These are phyloP conservation scores for Casuarina cunninghamiana DNA, from an alignment of 306 rosid species.

Conservation along the genomic window DNA sequence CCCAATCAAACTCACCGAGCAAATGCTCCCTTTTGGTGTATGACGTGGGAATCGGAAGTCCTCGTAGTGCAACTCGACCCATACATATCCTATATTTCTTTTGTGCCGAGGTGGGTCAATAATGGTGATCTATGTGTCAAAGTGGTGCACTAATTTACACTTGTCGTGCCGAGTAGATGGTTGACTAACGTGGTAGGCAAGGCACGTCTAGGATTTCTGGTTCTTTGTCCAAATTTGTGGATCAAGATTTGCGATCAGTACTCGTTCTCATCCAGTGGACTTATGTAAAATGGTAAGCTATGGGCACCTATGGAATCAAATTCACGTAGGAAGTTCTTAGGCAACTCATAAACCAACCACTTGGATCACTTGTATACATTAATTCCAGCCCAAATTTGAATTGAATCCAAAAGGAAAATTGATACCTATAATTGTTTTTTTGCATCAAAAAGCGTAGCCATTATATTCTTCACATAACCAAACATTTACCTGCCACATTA, in stretches of 20 bases:
- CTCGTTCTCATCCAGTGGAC: not conserved
- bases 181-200: conserved; percentile 13
- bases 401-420: too few species aligned
- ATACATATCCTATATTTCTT: not conserved
- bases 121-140: conserved; percentile 33
- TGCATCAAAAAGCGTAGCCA: too few species aligned
- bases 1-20: not conserved
- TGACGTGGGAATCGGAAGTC: conserved; percentile 33
- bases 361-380: not conserved
- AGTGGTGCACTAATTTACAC: conserved; percentile 32
- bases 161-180: conserved; percentile 21
- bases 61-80: conserved; percentile 22
- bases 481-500: too few species aligned
- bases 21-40: not conserved
- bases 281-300: not conserved
- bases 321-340: not conserved
- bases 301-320: not conserved
- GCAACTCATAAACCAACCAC: not conserved
- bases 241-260: not conserved
- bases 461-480: too few species aligned
- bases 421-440: too few species aligned
- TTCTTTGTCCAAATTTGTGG: not conserved
- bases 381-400: too few species aligned
- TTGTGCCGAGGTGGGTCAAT: conserved; percentile 33
- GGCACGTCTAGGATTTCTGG: not conserved